Conservation (phyloP, 73 alveolate genomes). For the Paramecium caudatum region DNA sequence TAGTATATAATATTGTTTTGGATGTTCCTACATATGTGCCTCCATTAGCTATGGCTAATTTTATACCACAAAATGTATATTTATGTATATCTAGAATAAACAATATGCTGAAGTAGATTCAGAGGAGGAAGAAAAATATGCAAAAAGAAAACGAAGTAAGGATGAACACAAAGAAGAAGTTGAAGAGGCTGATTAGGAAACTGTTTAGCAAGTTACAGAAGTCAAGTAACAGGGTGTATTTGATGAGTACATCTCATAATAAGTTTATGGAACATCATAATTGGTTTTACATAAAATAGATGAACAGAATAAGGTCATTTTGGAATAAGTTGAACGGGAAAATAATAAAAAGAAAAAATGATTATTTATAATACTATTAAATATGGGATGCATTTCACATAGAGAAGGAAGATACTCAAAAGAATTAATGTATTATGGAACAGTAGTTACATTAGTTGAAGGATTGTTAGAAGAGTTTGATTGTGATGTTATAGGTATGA, state of each 20-base stretch:
- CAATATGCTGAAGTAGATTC: constrained; percentile 48
- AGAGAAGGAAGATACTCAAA: constrained; percentile 23
- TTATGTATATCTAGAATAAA: neutral
- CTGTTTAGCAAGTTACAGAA: neutral
- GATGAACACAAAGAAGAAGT: neutral
- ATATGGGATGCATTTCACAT: neutral
- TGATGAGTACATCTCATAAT: constrained; percentile 23
- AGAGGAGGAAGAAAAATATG: constrained; percentile 56
- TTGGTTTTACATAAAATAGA: neutral
- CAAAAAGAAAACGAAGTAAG: neutral
- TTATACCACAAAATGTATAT: constrained; percentile 51
- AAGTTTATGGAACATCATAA: constrained; percentile 55
- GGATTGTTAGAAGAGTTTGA: constrained; percentile 5
- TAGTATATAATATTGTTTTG: constrained; percentile 12
- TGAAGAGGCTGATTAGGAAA: neutral
- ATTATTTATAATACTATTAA: neutral
- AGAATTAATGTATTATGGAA: neutral
- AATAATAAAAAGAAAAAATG: constrained; percentile 37
- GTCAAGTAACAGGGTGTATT: neutral
- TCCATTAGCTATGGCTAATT: constrained; percentile 16
- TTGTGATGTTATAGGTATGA: neutral
- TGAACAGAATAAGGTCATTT: neutral
- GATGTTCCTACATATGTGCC: constrained; percentile 60
- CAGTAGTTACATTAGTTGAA: neutral
- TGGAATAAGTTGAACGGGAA: constrained; percentile 31